Conservation (phyloP, 352 stramenopile species). For the Phytophthora meadii region DNA sequence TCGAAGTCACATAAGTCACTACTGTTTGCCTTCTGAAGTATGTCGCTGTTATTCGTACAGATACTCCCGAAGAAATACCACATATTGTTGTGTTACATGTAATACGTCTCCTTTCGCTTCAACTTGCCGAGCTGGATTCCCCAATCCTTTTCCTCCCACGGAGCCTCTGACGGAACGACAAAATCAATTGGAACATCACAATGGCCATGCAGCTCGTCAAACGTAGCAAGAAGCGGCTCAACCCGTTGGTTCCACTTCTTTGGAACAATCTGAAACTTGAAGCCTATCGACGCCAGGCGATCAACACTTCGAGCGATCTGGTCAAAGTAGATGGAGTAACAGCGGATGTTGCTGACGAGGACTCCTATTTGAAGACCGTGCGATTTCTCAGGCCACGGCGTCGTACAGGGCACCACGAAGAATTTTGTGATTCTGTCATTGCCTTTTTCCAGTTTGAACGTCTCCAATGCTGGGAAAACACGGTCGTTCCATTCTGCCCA, state of each 20-base stretch:
- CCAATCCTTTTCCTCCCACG: conserved; percentile 19
- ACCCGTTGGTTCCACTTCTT: conserved; percentile 18
- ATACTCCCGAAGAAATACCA: no score
- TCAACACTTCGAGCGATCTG: conserved; percentile 4
- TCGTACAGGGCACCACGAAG: not conserved
- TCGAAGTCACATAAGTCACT: no score
- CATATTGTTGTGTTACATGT: no score
- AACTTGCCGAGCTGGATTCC: conserved; percentile 23
- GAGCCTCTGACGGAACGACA: conserved; percentile 19
- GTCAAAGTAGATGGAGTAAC: not conserved
- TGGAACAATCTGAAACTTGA: conserved; percentile 4
- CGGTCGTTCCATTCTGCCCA: not conserved
- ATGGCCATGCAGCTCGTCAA: conserved; percentile 19
- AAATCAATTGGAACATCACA: conserved; percentile 11
- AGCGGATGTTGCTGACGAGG: not conserved
- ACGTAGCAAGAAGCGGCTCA: not conserved
- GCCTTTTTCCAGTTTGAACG: not conserved
- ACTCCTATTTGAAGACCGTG: not conserved
- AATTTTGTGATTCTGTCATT: not conserved
- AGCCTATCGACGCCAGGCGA: conserved; percentile 2
- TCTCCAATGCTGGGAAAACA: not conserved
- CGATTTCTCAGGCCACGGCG: not conserved
- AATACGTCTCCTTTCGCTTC: not conserved
- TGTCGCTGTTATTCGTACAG: no score
- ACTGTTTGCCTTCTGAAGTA: no score